phyloP scores from a whole-genome alignment of 2,329 filamentous ascomycete species.

The Aspergillus puulaauensis region DNA sequence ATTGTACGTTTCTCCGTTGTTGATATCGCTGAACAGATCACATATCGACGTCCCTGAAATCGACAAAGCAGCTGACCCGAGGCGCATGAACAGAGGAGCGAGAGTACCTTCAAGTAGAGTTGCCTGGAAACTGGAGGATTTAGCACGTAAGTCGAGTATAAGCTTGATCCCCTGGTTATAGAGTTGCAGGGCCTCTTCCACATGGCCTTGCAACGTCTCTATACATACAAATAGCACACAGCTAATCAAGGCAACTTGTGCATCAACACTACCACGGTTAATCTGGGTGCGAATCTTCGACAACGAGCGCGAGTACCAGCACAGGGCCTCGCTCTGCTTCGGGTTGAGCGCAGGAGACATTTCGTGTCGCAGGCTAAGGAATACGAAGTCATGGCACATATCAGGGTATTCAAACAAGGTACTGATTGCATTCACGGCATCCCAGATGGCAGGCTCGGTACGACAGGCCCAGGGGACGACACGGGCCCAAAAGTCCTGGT shows the following conservation, averaged over 20 bases:
- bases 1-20: neutral
- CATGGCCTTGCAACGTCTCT: slow-evolving; percentile 27
- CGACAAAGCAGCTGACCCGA: slow-evolving; percentile 23
- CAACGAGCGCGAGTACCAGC: slow-evolving; percentile 34
- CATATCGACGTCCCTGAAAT: slow-evolving; percentile 10
- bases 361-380: slow-evolving; percentile 1
- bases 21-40: slow-evolving; percentile 7
- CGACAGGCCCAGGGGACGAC: slow-evolving; percentile 35
- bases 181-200: slow-evolving; percentile 27
- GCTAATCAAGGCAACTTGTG: slow-evolving; percentile 30
- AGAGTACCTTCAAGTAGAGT: slow-evolving; percentile 25
- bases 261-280: slow-evolving; percentile 22
- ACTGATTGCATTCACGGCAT: slow-evolving; percentile 36
- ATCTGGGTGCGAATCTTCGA: slow-evolving; percentile 27
- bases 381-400: slow-evolving; percentile 11
- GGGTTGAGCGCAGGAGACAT: slow-evolving; percentile 9
- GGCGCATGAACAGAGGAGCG: slow-evolving; percentile 29
- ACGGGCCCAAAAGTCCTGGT: slow-evolving; percentile 33
- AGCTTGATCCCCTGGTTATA: slow-evolving; percentile 30
- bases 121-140: slow-evolving; percentile 9
- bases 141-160: slow-evolving; percentile 21
- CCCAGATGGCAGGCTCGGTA: slow-evolving; percentile 35
- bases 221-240: slow-evolving; percentile 36
- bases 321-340: slow-evolving; percentile 26
- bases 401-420: slow-evolving; percentile 32